phyloP scores from a whole-genome alignment of 2,329 filamentous ascomycete species.

The Chaetomium globosum region DNA sequence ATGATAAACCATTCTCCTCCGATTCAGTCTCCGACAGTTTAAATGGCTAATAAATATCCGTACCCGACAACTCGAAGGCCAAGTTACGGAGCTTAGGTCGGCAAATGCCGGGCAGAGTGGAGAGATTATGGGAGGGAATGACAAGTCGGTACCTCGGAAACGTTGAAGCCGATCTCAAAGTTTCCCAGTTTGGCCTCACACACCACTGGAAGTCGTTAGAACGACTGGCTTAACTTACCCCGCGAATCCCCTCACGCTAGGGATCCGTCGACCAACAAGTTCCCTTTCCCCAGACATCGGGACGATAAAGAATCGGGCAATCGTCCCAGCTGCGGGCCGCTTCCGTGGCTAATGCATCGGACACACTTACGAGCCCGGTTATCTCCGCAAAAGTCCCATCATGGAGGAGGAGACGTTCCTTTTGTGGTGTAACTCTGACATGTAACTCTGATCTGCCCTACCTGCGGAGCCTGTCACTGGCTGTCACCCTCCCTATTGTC shows the following conservation, averaged over 20 bases:
- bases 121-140: too few relatives aligned
- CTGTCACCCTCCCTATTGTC: background rate
- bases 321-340: constrained; percentile 10
- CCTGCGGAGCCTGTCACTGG: background rate
- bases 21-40: background rate
- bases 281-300: background rate
- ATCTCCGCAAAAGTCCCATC: background rate
- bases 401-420: background rate
- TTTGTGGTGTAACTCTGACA: background rate
- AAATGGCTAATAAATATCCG: background rate
- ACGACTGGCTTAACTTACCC: constrained; percentile 3
- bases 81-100: background rate
- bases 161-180: background rate
- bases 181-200: background rate
- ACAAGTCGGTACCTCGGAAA: too few relatives aligned
- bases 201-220: background rate
- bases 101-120: background rate
- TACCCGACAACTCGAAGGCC: background rate
- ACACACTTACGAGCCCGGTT: background rate
- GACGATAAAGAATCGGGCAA: constrained; percentile 18
- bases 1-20: background rate
- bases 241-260: constrained; percentile 18
- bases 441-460: background rate
- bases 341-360: constrained; percentile 3
- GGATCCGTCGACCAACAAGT: background rate